Percentiles rank a stretch among this genome's conserved stretches.
These are phyloP conservation scores for Citrullus colocynthis DNA, from an alignment of 306 rosid species.

Conservation along the genomic window DNA sequence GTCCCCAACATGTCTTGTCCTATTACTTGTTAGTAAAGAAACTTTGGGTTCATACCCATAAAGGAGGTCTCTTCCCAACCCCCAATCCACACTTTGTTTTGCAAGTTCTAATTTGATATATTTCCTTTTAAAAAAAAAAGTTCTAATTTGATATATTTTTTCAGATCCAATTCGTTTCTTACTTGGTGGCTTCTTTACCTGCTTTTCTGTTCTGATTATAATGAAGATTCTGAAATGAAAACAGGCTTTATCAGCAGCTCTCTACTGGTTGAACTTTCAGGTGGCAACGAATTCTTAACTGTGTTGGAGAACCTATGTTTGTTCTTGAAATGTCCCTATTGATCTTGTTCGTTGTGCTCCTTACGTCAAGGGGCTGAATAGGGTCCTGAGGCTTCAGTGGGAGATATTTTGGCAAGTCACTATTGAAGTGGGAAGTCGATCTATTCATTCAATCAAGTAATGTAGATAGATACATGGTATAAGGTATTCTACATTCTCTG, in stretches of 20 bases:
- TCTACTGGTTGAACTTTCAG: constrained; percentile 83
- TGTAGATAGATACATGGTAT: constrained; percentile 15
- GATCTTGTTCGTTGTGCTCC: constrained; percentile 25
- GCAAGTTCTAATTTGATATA: not conserved
- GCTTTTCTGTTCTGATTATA: constrained; percentile 37
- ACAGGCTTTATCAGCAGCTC: constrained; percentile 99
- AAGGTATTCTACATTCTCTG: constrained; percentile 13
- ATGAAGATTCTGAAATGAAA: constrained; percentile 63
- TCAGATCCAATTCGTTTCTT: not conserved
- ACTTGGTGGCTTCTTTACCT: not conserved
- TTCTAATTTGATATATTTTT: not conserved
- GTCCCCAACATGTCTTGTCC: not conserved
- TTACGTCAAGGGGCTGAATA: constrained; percentile 25
- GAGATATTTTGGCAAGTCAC: not conserved
- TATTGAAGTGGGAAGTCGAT: not conserved
- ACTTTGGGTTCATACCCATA: not conserved
- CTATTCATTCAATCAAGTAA: not conserved
- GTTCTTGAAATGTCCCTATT: constrained; percentile 30
- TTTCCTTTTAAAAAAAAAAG: not conserved
- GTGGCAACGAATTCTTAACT: constrained; percentile 32
- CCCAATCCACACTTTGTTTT: not conserved
- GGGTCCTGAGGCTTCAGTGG: not conserved
- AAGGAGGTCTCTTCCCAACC: not conserved
- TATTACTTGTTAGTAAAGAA: not conserved
- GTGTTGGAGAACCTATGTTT: constrained; percentile 15